Percentiles rank a stretch among this genome's conserved stretches.
Evolutionary conservation across 768 basidiomycete genomes (phyloP).

Genomic region (Udeniomyces megalosporus): DNA sequence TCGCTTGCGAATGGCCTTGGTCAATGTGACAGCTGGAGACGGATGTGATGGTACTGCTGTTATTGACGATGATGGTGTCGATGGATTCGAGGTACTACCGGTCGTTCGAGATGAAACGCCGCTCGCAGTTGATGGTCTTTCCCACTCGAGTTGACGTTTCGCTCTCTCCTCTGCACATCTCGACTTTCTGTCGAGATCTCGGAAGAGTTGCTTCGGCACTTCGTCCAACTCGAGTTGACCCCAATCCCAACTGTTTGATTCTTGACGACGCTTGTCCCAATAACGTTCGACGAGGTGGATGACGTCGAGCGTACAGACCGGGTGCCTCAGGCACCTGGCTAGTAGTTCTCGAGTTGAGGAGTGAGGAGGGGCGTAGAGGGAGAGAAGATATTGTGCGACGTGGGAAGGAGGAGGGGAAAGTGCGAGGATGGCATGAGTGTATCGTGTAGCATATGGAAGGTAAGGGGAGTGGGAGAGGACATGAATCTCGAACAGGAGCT

Average conservation of each 20-base stretch:
- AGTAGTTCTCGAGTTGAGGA: constrained; percentile 17
- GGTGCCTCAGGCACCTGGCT: constrained; percentile 22
- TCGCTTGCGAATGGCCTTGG: too few species aligned
- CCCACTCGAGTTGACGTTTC: too few species aligned
- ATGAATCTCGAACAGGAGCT: constrained; percentile 71
- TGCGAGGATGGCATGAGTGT: constrained; percentile 41
- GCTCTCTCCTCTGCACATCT: too few species aligned
- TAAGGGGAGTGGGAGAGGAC: constrained; percentile 47
- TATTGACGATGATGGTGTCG: too few species aligned
- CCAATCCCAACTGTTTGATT: constrained; percentile 11
- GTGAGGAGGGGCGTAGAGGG: constrained; percentile 22
- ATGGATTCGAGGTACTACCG: constrained; percentile 5
- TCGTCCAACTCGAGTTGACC: constrained; percentile 21
- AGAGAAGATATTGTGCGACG: constrained; percentile 50
- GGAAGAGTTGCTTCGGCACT: constrained; percentile 54
- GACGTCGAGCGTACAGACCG: constrained; percentile 23
- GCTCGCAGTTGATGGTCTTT: too few species aligned
- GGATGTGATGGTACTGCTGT: too few species aligned
- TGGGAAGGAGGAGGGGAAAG: constrained; percentile 41
- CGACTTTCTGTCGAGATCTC: constrained; percentile 28
- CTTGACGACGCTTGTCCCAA: constrained; percentile 38
- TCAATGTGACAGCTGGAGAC: too few species aligned
- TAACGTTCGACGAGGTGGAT: constrained; percentile 19
- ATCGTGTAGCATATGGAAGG: constrained; percentile 44
- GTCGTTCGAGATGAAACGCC: too few species aligned